These are phyloP conservation scores for Trichosporon inkin DNA, from an alignment of 1,284 basidiomycete genomes.

Conservation along the genomic window DNA sequence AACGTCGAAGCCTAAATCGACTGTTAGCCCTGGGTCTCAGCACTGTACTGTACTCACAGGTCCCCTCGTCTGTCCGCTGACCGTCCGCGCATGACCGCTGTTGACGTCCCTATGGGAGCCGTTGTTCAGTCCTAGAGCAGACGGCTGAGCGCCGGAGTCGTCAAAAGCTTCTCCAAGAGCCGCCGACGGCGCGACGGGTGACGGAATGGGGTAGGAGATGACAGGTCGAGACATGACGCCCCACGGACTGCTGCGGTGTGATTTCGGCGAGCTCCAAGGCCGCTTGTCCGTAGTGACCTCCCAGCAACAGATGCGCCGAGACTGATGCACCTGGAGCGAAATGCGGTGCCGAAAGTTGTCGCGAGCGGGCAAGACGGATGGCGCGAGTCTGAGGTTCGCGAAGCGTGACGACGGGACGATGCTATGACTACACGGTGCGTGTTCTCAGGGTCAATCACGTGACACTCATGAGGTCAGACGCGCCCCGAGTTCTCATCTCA, in stretches of 20 bases:
- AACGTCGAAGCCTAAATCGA: constrained; percentile 28
- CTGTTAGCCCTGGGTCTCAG: neutral
- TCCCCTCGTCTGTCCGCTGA: neutral
- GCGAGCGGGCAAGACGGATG: neutral
- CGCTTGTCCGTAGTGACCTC: neutral
- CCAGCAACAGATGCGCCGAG: neutral
- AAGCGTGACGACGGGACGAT: neutral
- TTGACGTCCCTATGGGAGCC: neutral
- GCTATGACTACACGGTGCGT: neutral
- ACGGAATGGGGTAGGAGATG: constrained; percentile 24
- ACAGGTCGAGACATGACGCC: constrained; percentile 23
- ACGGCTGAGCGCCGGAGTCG: neutral
- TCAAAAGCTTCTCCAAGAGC: neutral
- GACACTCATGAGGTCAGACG: neutral
- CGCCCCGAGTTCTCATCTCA: neutral
- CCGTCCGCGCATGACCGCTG: neutral
- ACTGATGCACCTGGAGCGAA: neutral
- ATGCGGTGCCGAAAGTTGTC: neutral
- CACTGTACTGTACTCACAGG: neutral
- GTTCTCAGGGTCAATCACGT: neutral
- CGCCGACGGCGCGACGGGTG: neutral
- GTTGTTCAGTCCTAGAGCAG: neutral
- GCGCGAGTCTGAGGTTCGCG: neutral
- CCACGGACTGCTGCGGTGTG: neutral
- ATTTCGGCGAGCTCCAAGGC: neutral